These are phyloP conservation scores for Venturia carpophila DNA, from an alignment of 2,329 filamentous ascomycete species.

Conservation along the genomic window DNA sequence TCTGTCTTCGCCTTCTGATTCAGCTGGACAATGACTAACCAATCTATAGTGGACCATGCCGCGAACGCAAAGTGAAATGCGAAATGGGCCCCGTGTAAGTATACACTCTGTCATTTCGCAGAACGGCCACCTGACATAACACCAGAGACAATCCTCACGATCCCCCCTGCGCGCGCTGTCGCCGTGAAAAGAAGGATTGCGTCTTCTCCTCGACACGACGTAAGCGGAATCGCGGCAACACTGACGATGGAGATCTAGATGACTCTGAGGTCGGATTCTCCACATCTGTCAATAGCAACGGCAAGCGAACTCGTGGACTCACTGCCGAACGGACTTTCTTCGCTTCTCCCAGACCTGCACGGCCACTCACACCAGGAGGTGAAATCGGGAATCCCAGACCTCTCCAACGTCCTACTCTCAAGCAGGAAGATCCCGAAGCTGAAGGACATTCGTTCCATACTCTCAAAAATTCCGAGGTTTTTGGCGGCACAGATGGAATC, in stretches of 20 bases:
- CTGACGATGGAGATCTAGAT: slow-evolving; percentile 35
- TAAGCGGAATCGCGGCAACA: slow-evolving; percentile 54
- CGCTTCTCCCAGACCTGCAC: slow-evolving; percentile 19
- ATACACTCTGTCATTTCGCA: background rate
- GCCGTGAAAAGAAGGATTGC: slow-evolving; percentile 91
- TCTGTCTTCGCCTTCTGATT: slow-evolving; percentile 29
- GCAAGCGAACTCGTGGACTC: background rate
- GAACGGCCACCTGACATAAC: background rate
- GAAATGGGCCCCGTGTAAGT: slow-evolving; percentile 55
- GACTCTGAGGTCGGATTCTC: slow-evolving; percentile 61
- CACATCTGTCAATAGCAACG: slow-evolving; percentile 40
- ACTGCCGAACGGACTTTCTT: slow-evolving; percentile 20
- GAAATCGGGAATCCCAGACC: background rate
- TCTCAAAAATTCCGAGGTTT: slow-evolving; percentile 8
- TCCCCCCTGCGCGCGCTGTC: slow-evolving; percentile 87
- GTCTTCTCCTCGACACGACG: slow-evolving; percentile 91
- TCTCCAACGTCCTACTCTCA: background rate
- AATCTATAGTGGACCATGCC: slow-evolving; percentile 28
- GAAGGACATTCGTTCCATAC: slow-evolving; percentile 10
- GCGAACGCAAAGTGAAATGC: slow-evolving; percentile 46
- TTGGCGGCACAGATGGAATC: slow-evolving; percentile 12
- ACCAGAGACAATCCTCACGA: slow-evolving; percentile 73
- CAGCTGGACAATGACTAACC: slow-evolving; percentile 11
- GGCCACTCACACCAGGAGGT: background rate
- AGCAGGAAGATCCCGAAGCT: background rate